Evolutionary conservation across 2,329 filamentous ascomycete species (phyloP), one percentile per base, ranked within the genome.

Genomic region (Ceratocystiopsis brevicomis): DNA sequence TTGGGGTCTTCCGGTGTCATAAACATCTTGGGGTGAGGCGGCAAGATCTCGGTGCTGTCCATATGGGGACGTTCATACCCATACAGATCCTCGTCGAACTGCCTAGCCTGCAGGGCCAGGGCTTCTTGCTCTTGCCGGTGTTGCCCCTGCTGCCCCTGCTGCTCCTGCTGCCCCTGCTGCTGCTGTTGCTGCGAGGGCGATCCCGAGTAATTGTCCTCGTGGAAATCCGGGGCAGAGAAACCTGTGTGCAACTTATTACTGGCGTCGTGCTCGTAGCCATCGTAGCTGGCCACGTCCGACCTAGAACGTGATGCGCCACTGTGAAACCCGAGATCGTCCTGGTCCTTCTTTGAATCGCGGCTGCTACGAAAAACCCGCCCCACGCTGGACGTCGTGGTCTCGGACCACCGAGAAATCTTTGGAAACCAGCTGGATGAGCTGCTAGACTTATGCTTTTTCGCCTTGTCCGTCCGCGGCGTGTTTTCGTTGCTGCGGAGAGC

Each of bases 401-500:
- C 90, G 0, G 88, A 96, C 90, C 90, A 98, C 38, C 90, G 76
- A 6, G 90, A 96, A 49, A 94, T 87, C 64, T 93, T 95, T 19
- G 87, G 86, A 48, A 93, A 81, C 67, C 75, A 77, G 42, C 72
- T 67, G 0, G 82, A 84, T 0, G 85, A 90, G 45, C 77, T 76
- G 55, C 73, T 81, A 1, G 84, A 88, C 58, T 93, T 93, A 63
- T 92, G 82, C 63, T 93, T 95, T 59, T 81, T 83, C 48, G 74
- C 72, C 60, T 82, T 85, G 6, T 84, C 79, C 1, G 73, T 76
- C 50, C 68, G 69, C 12, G 85, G 83, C 0, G 84, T 93, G 48
- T 86, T 83, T 48, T 92, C 86, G 44, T 76, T 78, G 62, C 82
- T 87, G 45, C 70, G 60, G 19, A 34, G 18, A 15, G 43, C 19